Base-by-base conservation (phyloP, 2,329 filamentous ascomycete genomes). In the Graphium sp. region DNA sequence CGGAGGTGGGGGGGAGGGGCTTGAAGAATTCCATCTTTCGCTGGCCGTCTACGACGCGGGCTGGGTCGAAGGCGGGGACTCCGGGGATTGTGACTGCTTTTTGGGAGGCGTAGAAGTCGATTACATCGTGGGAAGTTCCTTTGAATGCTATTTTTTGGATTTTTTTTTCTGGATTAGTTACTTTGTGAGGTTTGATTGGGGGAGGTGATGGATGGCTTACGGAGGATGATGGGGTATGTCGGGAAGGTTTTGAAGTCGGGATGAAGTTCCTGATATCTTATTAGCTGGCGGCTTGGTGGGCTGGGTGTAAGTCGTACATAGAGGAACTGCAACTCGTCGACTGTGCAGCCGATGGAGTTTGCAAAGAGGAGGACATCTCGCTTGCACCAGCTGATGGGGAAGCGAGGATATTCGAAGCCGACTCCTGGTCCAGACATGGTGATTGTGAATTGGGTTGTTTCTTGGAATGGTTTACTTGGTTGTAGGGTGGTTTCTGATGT, bases 301-400 rank as follows among this genome's bases (percentile, higher is more conserved):
- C 6, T 18, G 13, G 7, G 13, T 20, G 11, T 13, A 6, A 5
- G 25, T 17, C 5, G 34, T 62, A 89, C 83, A 44, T 84, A 94
- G 55, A 93, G 74, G 48, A 87, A 92, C 48, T 93, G 83, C 45
- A 93, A 70, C 61, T 94, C 85, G 41, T 92, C 74, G n/a, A 66
- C 65, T 9, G 71, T 87, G 46, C 66, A 74, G 32, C 85, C 85
- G 49, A 94, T 87, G 56, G 77, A 87, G 53, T 78, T 77, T 41
- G 85, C 84, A 51, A 94, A 94, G 35, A 95, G 73, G 35, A 94
- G 63, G 20, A 75, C 71, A 60, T 94, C 85, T 39, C 85, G 73
- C 66, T 85, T 84, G 42, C 81, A 54, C 85, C 84, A 94, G 41
- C 75, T 68, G 8, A 92, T 82, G 46, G 76, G 67, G 44, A 70